These are phyloP conservation scores for Metarhizium rileyi DNA, from an alignment of 2,329 filamentous ascomycete genomes.

Conservation along the genomic window DNA sequence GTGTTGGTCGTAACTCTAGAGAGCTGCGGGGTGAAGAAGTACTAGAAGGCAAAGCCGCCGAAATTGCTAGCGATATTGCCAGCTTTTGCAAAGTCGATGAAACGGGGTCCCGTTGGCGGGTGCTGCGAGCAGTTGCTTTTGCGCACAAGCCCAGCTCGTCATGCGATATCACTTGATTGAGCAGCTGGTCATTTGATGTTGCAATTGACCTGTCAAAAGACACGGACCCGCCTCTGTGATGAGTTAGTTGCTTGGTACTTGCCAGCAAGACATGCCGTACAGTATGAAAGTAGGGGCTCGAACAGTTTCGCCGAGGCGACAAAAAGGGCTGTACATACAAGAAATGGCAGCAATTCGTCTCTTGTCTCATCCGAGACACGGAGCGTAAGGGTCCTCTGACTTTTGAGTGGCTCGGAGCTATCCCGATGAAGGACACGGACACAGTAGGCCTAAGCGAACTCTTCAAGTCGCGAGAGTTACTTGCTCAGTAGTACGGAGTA, in stretches of 20 bases:
- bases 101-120: slow-evolving; percentile 1
- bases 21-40: background rate
- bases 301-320: background rate
- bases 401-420: slow-evolving; percentile 1
- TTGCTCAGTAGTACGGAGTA: background rate
- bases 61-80: slow-evolving; percentile 1
- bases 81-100: background rate
- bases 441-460: background rate
- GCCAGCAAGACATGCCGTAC: background rate
- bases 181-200: background rate
- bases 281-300: too few relatives aligned
- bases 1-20: background rate
- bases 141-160: background rate
- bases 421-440: slow-evolving; percentile 2
- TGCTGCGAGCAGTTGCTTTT: background rate
- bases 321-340: background rate
- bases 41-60: background rate
- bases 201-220: slow-evolving; percentile 2
- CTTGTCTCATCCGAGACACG: slow-evolving; percentile 7
- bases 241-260: background rate
- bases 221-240: background rate
- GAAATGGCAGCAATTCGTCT: background rate
- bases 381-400: slow-evolving; percentile 1
- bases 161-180: background rate
- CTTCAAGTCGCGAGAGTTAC: background rate